Evolutionary conservation across 2,329 filamentous ascomycete species (phyloP).

Genomic region (Aspergillus texensis): DNA sequence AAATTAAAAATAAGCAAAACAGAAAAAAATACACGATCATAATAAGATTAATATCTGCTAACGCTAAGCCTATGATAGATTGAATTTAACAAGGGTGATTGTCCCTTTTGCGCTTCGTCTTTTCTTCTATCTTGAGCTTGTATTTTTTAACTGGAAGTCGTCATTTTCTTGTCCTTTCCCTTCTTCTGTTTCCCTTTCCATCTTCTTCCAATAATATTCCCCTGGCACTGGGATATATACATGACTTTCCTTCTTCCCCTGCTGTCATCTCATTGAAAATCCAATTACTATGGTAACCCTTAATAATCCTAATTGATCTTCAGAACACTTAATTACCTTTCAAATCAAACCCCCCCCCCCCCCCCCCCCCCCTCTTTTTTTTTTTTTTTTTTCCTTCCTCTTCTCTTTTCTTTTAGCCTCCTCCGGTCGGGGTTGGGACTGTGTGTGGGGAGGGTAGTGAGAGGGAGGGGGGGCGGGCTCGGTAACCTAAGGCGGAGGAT

Average conservation of each 20-base stretch:
- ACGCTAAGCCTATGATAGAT: not conserved
- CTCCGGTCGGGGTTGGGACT: too few species aligned
- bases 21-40: not conserved
- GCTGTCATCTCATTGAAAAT: not conserved
- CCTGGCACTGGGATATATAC: conserved; percentile 4
- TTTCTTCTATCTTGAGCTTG: conserved; percentile 4
- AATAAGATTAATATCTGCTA: not conserved
- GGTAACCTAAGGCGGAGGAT: too few species aligned
- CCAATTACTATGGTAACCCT: not conserved
- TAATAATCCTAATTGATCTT: not conserved
- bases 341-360: not conserved
- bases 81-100: not conserved
- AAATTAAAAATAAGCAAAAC: not conserved
- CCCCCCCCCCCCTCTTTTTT: not conserved
- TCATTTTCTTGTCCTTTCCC: not conserved
- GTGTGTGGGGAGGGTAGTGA: too few species aligned
- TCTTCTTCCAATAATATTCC: conserved; percentile 9
- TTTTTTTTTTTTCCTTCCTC: not conserved
- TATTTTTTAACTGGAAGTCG: not conserved
- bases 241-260: conserved; percentile 4
- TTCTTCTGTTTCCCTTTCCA: conserved; percentile 2
- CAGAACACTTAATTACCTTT: not conserved
- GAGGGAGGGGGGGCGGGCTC: too few species aligned
- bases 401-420: too few species aligned
- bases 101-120: not conserved